These are phyloP conservation scores for Physaria fendleri DNA, from an alignment of 345 rosid species.

Conservation along the genomic window DNA sequence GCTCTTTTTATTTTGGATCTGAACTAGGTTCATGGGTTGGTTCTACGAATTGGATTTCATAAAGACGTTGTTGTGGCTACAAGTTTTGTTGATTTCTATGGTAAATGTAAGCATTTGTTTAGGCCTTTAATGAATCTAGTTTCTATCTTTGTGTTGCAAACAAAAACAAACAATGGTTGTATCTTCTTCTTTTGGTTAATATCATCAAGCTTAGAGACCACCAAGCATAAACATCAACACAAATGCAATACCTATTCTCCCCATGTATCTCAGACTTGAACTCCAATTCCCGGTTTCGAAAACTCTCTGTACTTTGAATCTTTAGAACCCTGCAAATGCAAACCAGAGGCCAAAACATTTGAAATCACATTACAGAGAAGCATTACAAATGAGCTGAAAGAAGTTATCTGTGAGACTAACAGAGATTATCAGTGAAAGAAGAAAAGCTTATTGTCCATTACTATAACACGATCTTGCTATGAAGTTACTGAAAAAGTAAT, in stretches of 20 bases:
- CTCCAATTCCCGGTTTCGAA: conserved; percentile 10
- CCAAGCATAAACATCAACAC: conserved; percentile 60
- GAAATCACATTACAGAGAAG: background rate
- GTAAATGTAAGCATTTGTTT: too few relatives aligned
- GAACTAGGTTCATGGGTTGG: too few relatives aligned
- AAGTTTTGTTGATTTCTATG: too few relatives aligned
- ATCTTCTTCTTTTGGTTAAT: too few relatives aligned
- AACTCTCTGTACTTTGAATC: conserved; percentile 4
- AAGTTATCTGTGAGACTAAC: background rate
- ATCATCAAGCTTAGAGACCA: too few relatives aligned
- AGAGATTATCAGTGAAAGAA: background rate
- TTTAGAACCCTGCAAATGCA: conserved; percentile 32
- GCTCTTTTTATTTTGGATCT: too few relatives aligned
- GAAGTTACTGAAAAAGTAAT: background rate
- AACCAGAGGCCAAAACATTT: background rate
- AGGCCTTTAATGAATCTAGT: too few relatives aligned
- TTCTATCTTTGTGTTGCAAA: too few relatives aligned
- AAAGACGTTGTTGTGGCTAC: too few relatives aligned
- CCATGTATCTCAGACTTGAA: conserved; percentile 33
- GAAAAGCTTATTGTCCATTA: background rate
- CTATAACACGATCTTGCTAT: background rate
- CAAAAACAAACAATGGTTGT: too few relatives aligned
- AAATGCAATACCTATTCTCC: conserved; percentile 60
- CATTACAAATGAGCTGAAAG: background rate
- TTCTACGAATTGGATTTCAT: too few relatives aligned